These are phyloP conservation scores for Fraxinus platypoda DNA, from an alignment of 305 asterid species.

Conservation along the genomic window DNA sequence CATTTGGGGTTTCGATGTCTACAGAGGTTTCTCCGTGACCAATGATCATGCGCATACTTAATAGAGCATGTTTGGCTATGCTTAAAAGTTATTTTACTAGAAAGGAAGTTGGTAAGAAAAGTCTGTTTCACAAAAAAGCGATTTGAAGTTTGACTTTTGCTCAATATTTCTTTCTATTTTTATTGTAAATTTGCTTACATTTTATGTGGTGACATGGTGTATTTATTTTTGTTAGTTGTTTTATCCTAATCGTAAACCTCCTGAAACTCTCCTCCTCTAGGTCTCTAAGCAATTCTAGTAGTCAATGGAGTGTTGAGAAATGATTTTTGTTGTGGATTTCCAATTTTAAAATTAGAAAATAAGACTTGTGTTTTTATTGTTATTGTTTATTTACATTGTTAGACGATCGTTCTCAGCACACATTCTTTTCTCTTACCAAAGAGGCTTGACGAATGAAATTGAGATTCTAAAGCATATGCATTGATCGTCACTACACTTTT, in stretches of 20 bases:
- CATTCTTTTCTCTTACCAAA: background rate
- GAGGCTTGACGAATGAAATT: background rate
- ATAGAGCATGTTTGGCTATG: background rate
- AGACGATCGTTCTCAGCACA: background rate
- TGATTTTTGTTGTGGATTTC: background rate
- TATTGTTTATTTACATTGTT: background rate
- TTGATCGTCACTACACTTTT: background rate
- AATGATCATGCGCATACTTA: conserved; percentile 33
- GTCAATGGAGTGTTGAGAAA: background rate
- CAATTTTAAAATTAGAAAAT: background rate
- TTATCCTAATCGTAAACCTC: background rate
- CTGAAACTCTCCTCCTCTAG: background rate
- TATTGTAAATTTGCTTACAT: conserved; percentile 1
- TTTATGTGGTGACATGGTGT: background rate
- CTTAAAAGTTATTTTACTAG: background rate
- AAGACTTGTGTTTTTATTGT: background rate
- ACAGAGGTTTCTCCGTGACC: conserved; percentile 88
- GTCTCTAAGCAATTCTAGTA: background rate
- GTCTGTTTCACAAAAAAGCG: background rate
- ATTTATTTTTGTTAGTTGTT: background rate
- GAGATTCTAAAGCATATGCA: background rate
- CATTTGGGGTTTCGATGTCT: conserved; percentile 85
- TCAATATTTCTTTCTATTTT: background rate
- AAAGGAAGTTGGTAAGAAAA: background rate
- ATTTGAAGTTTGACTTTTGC: background rate